phyloP scores from a whole-genome alignment of 768 basidiomycete species.

The Suillus hirtellus region DNA sequence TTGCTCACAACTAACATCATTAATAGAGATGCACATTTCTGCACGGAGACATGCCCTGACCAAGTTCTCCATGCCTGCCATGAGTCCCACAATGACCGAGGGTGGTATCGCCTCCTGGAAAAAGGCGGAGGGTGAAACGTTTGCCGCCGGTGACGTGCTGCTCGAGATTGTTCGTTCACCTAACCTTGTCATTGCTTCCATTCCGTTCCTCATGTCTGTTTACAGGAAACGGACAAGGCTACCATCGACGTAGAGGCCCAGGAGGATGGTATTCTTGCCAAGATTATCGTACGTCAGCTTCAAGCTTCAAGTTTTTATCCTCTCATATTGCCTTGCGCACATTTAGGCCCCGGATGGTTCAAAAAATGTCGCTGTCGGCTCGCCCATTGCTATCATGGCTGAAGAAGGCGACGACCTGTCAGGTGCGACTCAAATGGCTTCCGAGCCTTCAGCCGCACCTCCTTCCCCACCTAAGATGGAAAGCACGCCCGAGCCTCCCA shows the following conservation, averaged over 20 bases:
- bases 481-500: conserved; percentile 43
- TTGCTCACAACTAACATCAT: conserved; percentile 5
- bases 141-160: conserved; percentile 87
- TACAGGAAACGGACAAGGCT: conserved; percentile 99
- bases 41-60: conserved; percentile 75
- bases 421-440: conserved; percentile 71
- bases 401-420: conserved; percentile 97
- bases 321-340: conserved; percentile 7
- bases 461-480: conserved; percentile 34
- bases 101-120: conserved; percentile 98
- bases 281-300: conserved; percentile 79
- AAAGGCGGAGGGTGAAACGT: conserved; percentile 92
- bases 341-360: conserved; percentile 76
- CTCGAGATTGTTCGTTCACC: conserved; percentile 80
- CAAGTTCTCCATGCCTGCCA: conserved; percentile 95
- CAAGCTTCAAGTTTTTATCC: background rate
- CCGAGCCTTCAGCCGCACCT: conserved; percentile 51
- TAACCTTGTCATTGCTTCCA: conserved; percentile 9
- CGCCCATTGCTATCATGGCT: conserved; percentile 85
- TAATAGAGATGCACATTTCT: conserved; percentile 79
- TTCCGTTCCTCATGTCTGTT: conserved; percentile 15
- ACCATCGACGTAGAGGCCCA: conserved; percentile 99
- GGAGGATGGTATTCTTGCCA: conserved; percentile 94
- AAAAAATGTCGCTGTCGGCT: conserved; percentile 86
- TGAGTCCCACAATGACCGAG: conserved; percentile 99